Evolutionary conservation across 1,284 basidiomycete genomes (phyloP), one percentile per base, ranked within the genome.

Genomic region (Singerocomus inundabilis): DNA sequence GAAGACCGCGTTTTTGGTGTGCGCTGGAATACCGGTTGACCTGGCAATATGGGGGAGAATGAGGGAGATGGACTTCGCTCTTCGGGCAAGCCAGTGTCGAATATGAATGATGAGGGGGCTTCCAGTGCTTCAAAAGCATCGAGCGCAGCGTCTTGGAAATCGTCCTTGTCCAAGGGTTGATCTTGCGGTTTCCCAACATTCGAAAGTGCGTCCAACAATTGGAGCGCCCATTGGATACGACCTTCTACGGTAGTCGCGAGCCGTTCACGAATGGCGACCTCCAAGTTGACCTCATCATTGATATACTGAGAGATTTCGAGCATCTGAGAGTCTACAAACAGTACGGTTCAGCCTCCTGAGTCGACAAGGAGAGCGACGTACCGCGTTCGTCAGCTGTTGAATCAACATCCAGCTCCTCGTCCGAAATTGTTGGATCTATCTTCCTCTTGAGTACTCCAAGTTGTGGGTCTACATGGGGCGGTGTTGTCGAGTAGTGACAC

Each of bases 221-320:
- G 57, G 25, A 75, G 58, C 25, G 84, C 84, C 86, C 87, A 89
- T 48, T 77, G 72, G 30, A 89, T 79, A 39, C 86, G 77, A 12
- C 80, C 78, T 57, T 84, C 72, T 6, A 85, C 64, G 4, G 81
- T 80, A 30, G 76, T 70, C 18, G 72, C 72, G 40, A 89, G 67
- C 44, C 81, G 76, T 51, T 77, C 65, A 44, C 82, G 75, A 15
- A 88, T 59, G 4, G 76, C 71, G 35, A 89, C 80, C 61, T 89
- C 87, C 26, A 85, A 64, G 60, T 82, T 76, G 21, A 89, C 64
- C 59, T 89, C 84, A 47, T 80, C 72, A 6, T 42, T 30, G 32
- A 72, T 48, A 32, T 61, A 45, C 11, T 48, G 58, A 56, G 47
- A 50, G 34, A 64, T 39, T n/a, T 57, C 37, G 35, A 47, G 38